These are phyloP conservation scores for Eutrema japonicum DNA, from an alignment of 345 rosid genomes.

Conservation along the genomic window DNA sequence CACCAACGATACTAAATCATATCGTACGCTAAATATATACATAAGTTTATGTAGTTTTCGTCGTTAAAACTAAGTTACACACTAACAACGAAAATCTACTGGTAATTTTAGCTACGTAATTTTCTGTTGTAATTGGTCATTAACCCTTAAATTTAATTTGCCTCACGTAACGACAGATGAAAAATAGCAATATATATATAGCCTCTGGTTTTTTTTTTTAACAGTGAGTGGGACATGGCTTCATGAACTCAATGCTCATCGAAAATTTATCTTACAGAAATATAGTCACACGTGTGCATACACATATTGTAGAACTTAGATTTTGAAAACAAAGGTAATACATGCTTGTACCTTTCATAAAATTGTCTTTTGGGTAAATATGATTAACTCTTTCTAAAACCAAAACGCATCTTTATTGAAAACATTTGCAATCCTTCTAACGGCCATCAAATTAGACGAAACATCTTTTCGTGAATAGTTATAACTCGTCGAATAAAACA, in stretches of 20 bases:
- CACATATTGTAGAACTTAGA: not conserved
- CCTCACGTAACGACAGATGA: too few relatives aligned
- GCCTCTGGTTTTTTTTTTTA: not conserved
- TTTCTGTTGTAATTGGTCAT: too few relatives aligned
- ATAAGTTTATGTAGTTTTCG: too few relatives aligned
- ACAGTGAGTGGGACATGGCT: not conserved
- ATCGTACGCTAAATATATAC: too few relatives aligned
- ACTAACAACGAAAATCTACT: too few relatives aligned
- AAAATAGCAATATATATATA: not conserved
- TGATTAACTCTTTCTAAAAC: not conserved
- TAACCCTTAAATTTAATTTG: too few relatives aligned
- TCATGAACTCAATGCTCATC: not conserved
- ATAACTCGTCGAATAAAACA: not conserved
- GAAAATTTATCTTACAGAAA: not conserved
- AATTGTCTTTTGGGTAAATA: not conserved
- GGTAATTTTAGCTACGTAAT: too few relatives aligned
- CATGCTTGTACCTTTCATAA: not conserved
- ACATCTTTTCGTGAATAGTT: conserved; percentile 27
- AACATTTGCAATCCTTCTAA: too few relatives aligned
- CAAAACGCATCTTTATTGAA: not conserved
- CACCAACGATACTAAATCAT: too few relatives aligned
- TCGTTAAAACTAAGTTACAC: too few relatives aligned
- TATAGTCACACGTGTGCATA: conserved; percentile 5
- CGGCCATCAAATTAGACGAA: conserved; percentile 13
- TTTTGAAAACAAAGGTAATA: not conserved